A percentile compares a stretch with the other conserved stretches of the same genome.
phyloP scores from a whole-genome alignment of 306 rosid species.

The Trifolium subterraneum region DNA sequence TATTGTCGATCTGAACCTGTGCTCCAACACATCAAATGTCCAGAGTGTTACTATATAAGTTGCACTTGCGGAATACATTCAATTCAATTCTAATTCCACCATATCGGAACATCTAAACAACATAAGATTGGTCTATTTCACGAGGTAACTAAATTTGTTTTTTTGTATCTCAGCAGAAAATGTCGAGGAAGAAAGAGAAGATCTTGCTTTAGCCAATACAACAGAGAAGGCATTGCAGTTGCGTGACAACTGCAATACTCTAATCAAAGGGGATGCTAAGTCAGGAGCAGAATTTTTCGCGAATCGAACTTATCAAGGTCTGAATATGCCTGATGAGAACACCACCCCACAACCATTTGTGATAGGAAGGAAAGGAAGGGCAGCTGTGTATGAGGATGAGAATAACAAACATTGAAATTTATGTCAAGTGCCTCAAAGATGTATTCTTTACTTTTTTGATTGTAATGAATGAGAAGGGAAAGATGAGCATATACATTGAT shows the following conservation, averaged over 20 bases:
- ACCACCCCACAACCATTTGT: constrained; percentile 63
- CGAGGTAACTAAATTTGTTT: constrained; percentile 18
- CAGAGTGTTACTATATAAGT: too few species aligned
- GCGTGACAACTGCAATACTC: constrained; percentile 54
- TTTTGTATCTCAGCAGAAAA: constrained; percentile 48
- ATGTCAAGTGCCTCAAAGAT: neutral
- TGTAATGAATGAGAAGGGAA: constrained; percentile 9
- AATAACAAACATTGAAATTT: constrained; percentile 37
- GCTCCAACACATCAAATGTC: too few species aligned
- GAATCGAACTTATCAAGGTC: constrained; percentile 76
- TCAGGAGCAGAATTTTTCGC: constrained; percentile 85
- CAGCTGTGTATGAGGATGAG: constrained; percentile 69
- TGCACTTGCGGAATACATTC: neutral
- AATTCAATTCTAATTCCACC: neutral
- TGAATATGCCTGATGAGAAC: constrained; percentile 56
- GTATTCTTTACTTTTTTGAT: neutral
- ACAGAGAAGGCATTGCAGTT: constrained; percentile 78
- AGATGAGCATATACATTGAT: constrained; percentile 5
- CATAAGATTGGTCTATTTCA: neutral
- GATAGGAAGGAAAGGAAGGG: constrained; percentile 74
- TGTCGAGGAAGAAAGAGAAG: constrained; percentile 55
- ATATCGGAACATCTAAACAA: constrained; percentile 1
- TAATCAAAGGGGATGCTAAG: constrained; percentile 59
- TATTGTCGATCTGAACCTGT: too few species aligned
- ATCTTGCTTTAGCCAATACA: constrained; percentile 64